Conservation (phyloP, 768 basidiomycete species). For the Mrakia blollopis region DNA sequence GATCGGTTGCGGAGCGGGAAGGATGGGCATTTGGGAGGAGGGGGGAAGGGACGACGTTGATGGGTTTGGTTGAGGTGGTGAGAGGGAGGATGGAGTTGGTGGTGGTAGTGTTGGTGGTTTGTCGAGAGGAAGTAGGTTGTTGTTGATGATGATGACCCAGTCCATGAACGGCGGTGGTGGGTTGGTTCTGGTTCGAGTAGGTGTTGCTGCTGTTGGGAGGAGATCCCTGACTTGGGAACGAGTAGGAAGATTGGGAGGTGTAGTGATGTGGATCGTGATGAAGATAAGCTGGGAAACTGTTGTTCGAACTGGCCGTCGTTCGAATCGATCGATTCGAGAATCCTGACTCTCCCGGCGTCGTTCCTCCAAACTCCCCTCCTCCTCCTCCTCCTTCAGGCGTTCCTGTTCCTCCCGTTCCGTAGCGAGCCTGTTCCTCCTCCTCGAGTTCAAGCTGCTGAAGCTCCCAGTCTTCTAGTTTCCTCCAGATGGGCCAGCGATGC, state of each 20-base stretch:
- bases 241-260: background rate
- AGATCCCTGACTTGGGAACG: background rate
- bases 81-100: background rate
- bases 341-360: background rate
- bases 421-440: slow-evolving; percentile 2
- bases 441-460: background rate
- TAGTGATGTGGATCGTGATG: background rate
- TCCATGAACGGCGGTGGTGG: background rate
- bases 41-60: background rate
- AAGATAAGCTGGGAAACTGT: background rate
- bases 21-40: too few relatives aligned
- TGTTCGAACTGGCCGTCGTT: background rate
- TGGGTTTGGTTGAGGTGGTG: background rate
- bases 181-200: background rate
- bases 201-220: background rate
- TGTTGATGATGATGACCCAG: background rate
- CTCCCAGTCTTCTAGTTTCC: slow-evolving; percentile 24
- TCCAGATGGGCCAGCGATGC: slow-evolving; percentile 82
- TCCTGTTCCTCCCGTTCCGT: background rate
- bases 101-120: background rate
- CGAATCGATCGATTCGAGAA: slow-evolving; percentile 6
- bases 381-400: too few relatives aligned
- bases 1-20: background rate
- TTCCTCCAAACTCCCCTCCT: too few relatives aligned
- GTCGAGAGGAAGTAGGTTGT: background rate